Evolutionary conservation across 257 asterid species (phyloP).

Genomic region (Fraxinus pennsylvanica): DNA sequence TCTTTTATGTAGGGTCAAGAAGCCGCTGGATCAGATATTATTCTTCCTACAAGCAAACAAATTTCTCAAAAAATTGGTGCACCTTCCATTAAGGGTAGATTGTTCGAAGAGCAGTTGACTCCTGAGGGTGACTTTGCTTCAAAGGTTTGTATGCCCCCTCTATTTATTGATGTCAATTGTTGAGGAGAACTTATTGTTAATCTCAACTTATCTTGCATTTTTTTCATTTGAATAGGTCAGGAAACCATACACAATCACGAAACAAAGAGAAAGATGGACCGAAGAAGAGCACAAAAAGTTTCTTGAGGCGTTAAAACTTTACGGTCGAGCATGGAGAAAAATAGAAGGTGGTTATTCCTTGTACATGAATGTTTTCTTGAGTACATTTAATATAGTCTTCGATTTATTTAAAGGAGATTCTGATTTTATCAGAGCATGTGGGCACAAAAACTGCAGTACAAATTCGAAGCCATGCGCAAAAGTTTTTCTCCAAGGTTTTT

Average conservation of each 20-base stretch:
- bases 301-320: constrained; percentile 81
- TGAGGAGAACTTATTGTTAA: background rate
- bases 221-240: constrained; percentile 49
- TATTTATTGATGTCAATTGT: background rate
- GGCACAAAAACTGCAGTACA: constrained; percentile 95
- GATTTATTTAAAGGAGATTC: constrained; percentile 17
- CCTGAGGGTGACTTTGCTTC: constrained; percentile 57
- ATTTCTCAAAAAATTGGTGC: constrained; percentile 33
- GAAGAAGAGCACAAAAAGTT: constrained; percentile 89
- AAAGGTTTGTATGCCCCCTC: constrained; percentile 47
- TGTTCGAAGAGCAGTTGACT: constrained; percentile 39
- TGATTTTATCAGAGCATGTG: constrained; percentile 62
- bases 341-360: constrained; percentile 65
- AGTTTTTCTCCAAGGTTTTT: constrained; percentile 89
- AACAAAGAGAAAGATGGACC: constrained; percentile 94
- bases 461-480: constrained; percentile 98
- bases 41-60: constrained; percentile 24
- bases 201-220: background rate
- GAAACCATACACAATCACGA: constrained; percentile 86
- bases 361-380: background rate
- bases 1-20: constrained; percentile 45
- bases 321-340: constrained; percentile 94
- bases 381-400: background rate
- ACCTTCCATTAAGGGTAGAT: constrained; percentile 32
- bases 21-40: constrained; percentile 30